A percentile compares a stretch with the other conserved stretches of the same genome.
Conservation (phyloP, 495 filamentous ascomycete genomes). For the Penicillium samsonianum region DNA sequence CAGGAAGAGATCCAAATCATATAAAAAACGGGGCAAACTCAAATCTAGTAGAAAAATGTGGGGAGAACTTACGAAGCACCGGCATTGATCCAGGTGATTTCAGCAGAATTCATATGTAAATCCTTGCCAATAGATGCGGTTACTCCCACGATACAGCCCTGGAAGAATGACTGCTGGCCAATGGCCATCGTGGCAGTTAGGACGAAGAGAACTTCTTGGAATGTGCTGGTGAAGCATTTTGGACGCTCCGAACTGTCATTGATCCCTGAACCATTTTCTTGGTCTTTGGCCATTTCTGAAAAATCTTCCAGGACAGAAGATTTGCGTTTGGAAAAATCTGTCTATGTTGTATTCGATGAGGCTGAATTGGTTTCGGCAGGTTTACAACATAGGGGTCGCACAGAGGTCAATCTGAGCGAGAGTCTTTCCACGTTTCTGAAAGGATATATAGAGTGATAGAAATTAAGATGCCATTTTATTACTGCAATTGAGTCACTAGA, state of each 20-base stretch:
- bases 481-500: no score
- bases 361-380: not conserved
- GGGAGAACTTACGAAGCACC: conserved; percentile 51
- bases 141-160: conserved; percentile 60
- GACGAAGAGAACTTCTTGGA: conserved; percentile 68
- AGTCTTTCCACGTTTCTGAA: not conserved
- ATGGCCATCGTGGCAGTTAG: conserved; percentile 69
- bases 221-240: conserved; percentile 60
- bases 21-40: not conserved
- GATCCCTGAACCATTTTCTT: conserved; percentile 17
- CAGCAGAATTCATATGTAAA: conserved; percentile 64
- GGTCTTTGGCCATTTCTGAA: conserved; percentile 7
- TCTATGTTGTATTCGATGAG: not conserved
- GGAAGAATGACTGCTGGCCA: conserved; percentile 60
- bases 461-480: not conserved
- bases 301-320: not conserved
- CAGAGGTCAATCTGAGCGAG: not conserved
- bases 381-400: not conserved
- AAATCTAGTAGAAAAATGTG: not conserved
- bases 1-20: not conserved
- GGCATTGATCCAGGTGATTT: conserved; percentile 75
- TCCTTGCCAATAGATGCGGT: conserved; percentile 62
- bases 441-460: not conserved
- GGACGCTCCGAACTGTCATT: conserved; percentile 40
- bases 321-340: not conserved